Base-by-base conservation (phyloP, 768 basidiomycete species). In the Pleurotus salmoneostramineus region DNA sequence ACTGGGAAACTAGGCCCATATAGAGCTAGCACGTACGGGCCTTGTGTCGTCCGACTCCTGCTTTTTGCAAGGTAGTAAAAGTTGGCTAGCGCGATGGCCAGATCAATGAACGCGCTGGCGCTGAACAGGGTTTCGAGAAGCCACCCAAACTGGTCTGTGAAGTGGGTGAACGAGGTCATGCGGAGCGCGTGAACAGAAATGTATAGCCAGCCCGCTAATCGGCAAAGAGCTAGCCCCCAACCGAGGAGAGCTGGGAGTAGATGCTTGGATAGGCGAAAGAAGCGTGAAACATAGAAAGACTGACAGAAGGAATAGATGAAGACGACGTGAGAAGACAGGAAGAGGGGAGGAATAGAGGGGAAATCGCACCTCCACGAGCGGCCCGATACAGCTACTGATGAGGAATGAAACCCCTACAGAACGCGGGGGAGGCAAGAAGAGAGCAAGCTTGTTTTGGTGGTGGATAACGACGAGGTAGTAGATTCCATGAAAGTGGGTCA, bases 141-240 rank as follows among this genome's bases (percentile, higher is more conserved):
- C 52, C 36, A 43, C 2, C 37, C 52, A 10, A 27, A 55, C 17
- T 27, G 11, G n/a, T 43, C 27, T 8, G 40, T 43, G 12, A 55
- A 33, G 1, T 40, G 40, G 2, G 36, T 6, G 35, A 55, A 55
- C 10, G 52, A 55, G 2, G 15, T n/a, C 8, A 55, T 32, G 2
- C 15, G 37, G 14, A 55, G 52, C 11, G 40, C 31, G 40, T 33
- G 27, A 14, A 37, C 36, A 21, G 52, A 55, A 17, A 55, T n/a
- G 17, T 55, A 55, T 2, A 55, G 52, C 52, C 52, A 55, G 6
- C 52, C 52, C 2, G 52, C 52, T n/a, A 55, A 33, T 21, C 52
- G 35, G 6, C 27, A 14, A 15, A 55, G 12, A n/a, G 52, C 40
- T 14, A 55, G 52, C 12, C 14, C 5, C 10, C 40, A 55, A 10